Percentiles rank a stretch among this genome's conserved stretches.
phyloP scores from a whole-genome alignment of 805 yeast genomes.

The Saccharomycopsis lassenensis region DNA sequence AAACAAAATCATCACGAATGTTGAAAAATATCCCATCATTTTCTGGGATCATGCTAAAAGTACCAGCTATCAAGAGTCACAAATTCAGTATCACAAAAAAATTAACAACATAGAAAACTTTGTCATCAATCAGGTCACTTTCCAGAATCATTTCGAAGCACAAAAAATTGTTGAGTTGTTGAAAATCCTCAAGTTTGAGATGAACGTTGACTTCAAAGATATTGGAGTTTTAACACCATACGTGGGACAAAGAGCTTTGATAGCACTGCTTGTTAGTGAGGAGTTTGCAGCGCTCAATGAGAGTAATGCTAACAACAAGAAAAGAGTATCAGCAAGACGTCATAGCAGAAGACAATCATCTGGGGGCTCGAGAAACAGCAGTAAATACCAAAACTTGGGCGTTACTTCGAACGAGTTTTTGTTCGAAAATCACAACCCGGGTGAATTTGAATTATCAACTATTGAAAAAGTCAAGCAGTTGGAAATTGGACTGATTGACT shows the following conservation, averaged over 20 bases:
- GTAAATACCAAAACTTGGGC: conserved; percentile 6
- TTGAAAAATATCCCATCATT: conserved; percentile 42
- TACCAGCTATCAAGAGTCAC: conserved; percentile 42
- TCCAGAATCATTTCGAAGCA: conserved; percentile 14
- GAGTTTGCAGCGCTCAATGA: conserved; percentile 7
- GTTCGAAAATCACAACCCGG: conserved; percentile 17
- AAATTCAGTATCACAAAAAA: conserved; percentile 31
- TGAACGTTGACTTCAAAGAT: conserved; percentile 36
- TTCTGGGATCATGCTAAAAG: conserved; percentile 33
- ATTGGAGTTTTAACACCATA: conserved; percentile 55
- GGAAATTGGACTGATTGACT: conserved; percentile 27
- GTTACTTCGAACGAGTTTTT: conserved; percentile 10
- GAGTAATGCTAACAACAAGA: background rate
- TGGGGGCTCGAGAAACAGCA: background rate
- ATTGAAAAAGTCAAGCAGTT: conserved; percentile 30
- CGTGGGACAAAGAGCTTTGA: conserved; percentile 41
- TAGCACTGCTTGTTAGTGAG: conserved; percentile 10
- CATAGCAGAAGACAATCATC: background rate
- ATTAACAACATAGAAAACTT: conserved; percentile 18
- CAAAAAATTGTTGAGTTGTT: conserved; percentile 4
- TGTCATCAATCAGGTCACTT: conserved; percentile 16
- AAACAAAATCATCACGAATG: conserved; percentile 38
- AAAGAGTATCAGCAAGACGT: background rate
- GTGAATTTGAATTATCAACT: conserved; percentile 24
- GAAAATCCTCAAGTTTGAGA: conserved; percentile 38